Evolutionary conservation across 2,329 filamentous ascomycete genomes (phyloP), one percentile per base, ranked within the genome.

Genomic region (Colletotrichum sp.): DNA sequence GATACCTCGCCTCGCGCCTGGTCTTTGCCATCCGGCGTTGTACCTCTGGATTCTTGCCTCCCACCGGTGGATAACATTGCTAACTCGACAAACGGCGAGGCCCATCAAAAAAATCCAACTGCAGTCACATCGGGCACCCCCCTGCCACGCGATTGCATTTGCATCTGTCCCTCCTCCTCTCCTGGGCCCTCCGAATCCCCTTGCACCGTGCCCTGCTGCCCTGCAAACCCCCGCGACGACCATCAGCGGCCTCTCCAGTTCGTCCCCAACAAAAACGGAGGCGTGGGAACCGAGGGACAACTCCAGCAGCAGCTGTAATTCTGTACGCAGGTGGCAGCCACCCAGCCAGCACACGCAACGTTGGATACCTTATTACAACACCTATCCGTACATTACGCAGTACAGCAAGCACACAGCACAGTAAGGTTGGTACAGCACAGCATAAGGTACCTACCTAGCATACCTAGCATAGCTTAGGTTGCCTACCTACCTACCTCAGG

Each of bases 231-330:
- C 73, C 69, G 52, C 30, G 60, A 44, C 70, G 44, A 64, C 70
- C 71, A 69, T 72, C 64, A 64, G 65, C 44, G 57, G 57, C 71
- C 59, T 73, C 73, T 75, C 64, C 73, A 73, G 70, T 75, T 73
- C 30, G 70, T 75, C 73, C 73, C 73, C 73, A 75, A 75, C 73
- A 75, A 75, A 75, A 75, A 75, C 70, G 70, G 64, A 72, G 61
- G 48, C 72, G 60, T 61, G 72, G 68, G 71, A 74, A 70, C 68
- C 68, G 68, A 70, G 67, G 67, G 28, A 61, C 55, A 61, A 44
- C n/a, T 36, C 32, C 30, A 39, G 32, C 30, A 39, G 32, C 22
- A 59, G 55, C 55, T 52, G 44, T 22, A n/a, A 48, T 48, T 52
- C 12, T 59, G 27, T 59, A 16, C 52, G n/a, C 25, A 19, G 28